These are phyloP conservation scores for Arthrobotrys musiformis DNA, from an alignment of 2,329 filamentous ascomycete species.

Conservation along the genomic window DNA sequence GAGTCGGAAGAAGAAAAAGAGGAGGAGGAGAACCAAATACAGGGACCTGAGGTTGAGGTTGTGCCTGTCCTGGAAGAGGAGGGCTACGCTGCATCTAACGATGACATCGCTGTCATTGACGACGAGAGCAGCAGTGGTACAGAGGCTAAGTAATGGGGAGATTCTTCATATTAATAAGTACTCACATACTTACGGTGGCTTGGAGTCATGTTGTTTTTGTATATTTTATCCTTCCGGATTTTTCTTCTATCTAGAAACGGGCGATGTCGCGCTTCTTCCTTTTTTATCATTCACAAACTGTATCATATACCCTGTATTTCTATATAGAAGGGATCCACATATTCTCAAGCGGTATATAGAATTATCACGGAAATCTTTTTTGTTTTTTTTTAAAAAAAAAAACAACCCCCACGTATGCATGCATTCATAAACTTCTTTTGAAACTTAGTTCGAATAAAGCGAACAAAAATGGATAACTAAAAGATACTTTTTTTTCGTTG, in stretches of 20 bases:
- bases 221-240: constrained; percentile 6
- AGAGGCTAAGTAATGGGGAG: constrained; percentile 1
- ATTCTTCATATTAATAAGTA: neutral
- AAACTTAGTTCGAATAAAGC: neutral
- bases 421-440: neutral
- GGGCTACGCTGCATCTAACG: constrained; percentile 43
- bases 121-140: constrained; percentile 37
- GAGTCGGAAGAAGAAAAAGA: constrained; percentile 10
- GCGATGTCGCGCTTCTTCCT: constrained; percentile 8
- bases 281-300: constrained; percentile 13
- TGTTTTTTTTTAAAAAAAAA: no score
- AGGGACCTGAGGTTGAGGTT: constrained; percentile 45
- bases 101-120: constrained; percentile 47
- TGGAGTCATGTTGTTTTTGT: constrained; percentile 13
- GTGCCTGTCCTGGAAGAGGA: constrained; percentile 49
- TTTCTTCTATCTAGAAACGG: neutral
- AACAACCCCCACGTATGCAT: no score
- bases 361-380: constrained; percentile 10
- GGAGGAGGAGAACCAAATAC: constrained; percentile 6
- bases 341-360: constrained; percentile 38
- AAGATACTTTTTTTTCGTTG: neutral
- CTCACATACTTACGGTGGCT: neutral
- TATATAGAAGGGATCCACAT: constrained; percentile 39
- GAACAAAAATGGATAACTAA: neutral
- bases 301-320: constrained; percentile 55